Percentiles rank a stretch among this genome's conserved stretches.
phyloP scores from a whole-genome alignment of 495 filamentous ascomycete species.

The Hamigera avellanea region DNA sequence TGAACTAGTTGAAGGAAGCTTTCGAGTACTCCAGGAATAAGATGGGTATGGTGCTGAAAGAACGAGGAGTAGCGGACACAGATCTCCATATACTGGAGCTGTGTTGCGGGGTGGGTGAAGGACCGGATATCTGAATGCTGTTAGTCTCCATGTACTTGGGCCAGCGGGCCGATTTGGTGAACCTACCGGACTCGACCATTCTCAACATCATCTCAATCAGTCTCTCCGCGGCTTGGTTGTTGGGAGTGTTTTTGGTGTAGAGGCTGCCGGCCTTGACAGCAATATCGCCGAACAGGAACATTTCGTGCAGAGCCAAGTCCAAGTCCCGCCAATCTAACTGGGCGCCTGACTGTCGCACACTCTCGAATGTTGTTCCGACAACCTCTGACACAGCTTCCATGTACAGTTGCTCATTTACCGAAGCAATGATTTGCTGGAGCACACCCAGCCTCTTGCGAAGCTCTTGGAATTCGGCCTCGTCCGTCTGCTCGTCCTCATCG shows the following conservation, averaged over 20 bases:
- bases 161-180: no score
- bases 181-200: constrained; percentile 84
- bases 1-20: constrained; percentile 85
- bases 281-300: constrained; percentile 91
- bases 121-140: constrained; percentile 54
- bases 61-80: constrained; percentile 89
- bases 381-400: constrained; percentile 74
- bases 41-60: constrained; percentile 68
- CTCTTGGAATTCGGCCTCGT: constrained; percentile 97
- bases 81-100: constrained; percentile 96
- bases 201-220: constrained; percentile 83
- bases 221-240: constrained; percentile 59
- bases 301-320: constrained; percentile 91
- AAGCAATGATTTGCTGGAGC: constrained; percentile 80
- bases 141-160: no score
- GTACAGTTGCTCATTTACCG: constrained; percentile 73
- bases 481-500: constrained; percentile 84
- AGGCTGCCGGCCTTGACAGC: constrained; percentile 75
- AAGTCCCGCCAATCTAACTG: constrained; percentile 90
- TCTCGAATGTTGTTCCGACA: constrained; percentile 71
- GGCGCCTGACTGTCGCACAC: constrained; percentile 53
- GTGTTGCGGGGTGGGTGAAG: constrained; percentile 80
- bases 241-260: constrained; percentile 69
- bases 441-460: constrained; percentile 78
- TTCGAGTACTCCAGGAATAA: constrained; percentile 79